Evolutionary conservation across 2,329 filamentous ascomycete species (phyloP), one percentile per base, ranked within the genome.

Genomic region (Capronia americana): DNA sequence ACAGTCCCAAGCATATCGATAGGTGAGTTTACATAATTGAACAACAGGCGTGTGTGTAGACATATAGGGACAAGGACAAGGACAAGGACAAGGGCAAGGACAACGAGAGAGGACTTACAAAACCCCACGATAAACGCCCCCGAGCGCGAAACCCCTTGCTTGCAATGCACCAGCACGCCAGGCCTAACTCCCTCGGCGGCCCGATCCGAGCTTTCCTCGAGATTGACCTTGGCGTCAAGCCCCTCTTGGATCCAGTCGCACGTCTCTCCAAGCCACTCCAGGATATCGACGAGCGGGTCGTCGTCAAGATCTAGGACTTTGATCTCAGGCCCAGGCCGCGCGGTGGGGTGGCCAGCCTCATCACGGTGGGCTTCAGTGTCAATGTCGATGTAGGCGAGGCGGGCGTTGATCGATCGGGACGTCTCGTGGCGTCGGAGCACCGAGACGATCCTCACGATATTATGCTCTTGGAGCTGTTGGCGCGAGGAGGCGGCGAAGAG

Each of bases 101-200:
- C 12, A 14, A 34, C 7, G 51, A 32, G 44, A n/a, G 11, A 23
- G 41, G 20, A 70, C 71, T 65, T 61, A 74, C 72, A 58, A 51
- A 70, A 74, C 54, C 65, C 72, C 26, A 73, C 60, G 32, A 72
- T 57, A 24, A 74, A 62, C 20, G 69, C 64, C 6, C 68, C 69
- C 12, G 68, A 72, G 7, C 71, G 70, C 24, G 71, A 73, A 30
- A 73, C 70, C 4, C 71, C 72, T 55, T 73, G 71, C 48, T 63
- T 65, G 51, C 71, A 73, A 66, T 73, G 73, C 20, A 73, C 68
- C 17, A 73, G 51, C 10, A 73, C 65, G 3, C 63, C 70, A 12
- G 32, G 60, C 12, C 23, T 23, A 44, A 20, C 11, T 38, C 1
- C 6, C 6, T 8, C 28, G 28, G 32, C 11, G 32, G 8, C 10